Evolutionary conservation across 2,329 filamentous ascomycete species (phyloP).

Genomic region (Nigrograna mackinnonii): DNA sequence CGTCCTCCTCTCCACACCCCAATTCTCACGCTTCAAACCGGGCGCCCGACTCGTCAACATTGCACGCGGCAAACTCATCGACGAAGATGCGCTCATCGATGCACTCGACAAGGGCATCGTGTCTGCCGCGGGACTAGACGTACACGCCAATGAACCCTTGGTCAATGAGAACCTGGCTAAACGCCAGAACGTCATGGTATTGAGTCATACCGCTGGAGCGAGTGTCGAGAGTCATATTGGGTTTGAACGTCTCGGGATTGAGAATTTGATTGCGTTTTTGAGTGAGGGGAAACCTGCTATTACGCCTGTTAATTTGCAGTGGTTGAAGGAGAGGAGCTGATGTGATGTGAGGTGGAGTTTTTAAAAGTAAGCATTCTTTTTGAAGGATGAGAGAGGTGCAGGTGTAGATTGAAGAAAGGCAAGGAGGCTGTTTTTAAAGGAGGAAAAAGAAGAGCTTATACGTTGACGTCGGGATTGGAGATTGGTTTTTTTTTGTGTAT

Average conservation of each 20-base stretch:
- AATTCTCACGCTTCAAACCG: slow-evolving; percentile 56
- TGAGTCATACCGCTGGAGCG: slow-evolving; percentile 70
- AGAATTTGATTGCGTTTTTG: slow-evolving; percentile 66
- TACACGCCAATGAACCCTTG: slow-evolving; percentile 64
- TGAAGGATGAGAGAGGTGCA: no score
- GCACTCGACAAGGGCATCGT: slow-evolving; percentile 60
- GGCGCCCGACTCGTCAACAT: slow-evolving; percentile 68
- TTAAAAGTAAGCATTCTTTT: no score
- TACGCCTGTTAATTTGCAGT: slow-evolving; percentile 66
- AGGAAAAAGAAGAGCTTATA: no score
- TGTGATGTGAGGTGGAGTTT: slow-evolving; percentile 34
- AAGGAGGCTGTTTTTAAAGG: no score
- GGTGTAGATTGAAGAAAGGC: no score
- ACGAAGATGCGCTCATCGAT: slow-evolving; percentile 65
- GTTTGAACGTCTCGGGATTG: slow-evolving; percentile 69
- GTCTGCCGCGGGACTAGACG: slow-evolving; percentile 63
- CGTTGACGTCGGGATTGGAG: no score
- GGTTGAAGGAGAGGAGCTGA: slow-evolving; percentile 40
- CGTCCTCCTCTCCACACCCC: slow-evolving; percentile 53
- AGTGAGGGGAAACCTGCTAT: slow-evolving; percentile 54
- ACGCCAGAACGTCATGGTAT: slow-evolving; percentile 58
- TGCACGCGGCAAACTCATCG: slow-evolving; percentile 65
- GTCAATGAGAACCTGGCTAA: slow-evolving; percentile 53
- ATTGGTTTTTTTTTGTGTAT: no score
- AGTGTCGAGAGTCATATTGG: slow-evolving; percentile 68